These are phyloP conservation scores for Gossypium mustelinum DNA, from an alignment of 345 rosid genomes.

Conservation along the genomic window DNA sequence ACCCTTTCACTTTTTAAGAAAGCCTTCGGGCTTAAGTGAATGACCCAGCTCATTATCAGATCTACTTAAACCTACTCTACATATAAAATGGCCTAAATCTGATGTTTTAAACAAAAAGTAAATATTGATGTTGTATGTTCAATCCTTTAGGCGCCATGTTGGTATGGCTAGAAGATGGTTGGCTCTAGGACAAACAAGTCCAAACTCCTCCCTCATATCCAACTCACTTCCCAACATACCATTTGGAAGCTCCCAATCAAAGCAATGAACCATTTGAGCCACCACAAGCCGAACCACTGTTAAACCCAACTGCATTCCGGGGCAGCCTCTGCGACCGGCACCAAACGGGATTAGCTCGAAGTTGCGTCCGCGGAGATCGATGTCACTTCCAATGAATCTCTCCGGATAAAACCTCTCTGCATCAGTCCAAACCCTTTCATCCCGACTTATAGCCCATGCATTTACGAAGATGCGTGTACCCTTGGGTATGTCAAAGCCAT, in stretches of 20 bases:
- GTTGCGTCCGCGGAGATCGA: neutral
- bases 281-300: slow-evolving; percentile 23
- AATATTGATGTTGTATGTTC: neutral
- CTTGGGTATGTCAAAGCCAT: neutral
- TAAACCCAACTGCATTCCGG: slow-evolving; percentile 23
- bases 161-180: slow-evolving; percentile 35
- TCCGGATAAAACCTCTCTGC: neutral
- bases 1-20: no score
- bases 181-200: slow-evolving; percentile 31
- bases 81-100: neutral
- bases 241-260: slow-evolving; percentile 43
- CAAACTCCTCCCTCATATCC: slow-evolving; percentile 41
- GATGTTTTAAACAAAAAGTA: neutral
- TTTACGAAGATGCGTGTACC: neutral
- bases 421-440: neutral
- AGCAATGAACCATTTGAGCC: slow-evolving; percentile 51
- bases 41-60: fast-evolving
- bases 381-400: neutral
- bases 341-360: neutral
- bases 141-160: slow-evolving; percentile 23
- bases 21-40: fast-evolving
- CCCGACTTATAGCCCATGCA: neutral
- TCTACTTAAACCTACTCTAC: no score
- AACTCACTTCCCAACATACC: slow-evolving; percentile 20
- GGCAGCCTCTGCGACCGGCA: neutral